Percentiles rank a stretch among this genome's conserved stretches.
These are phyloP conservation scores for Monilinia vaccinii-corymbosi DNA, from an alignment of 2,329 filamentous ascomycete genomes.

Conservation along the genomic window DNA sequence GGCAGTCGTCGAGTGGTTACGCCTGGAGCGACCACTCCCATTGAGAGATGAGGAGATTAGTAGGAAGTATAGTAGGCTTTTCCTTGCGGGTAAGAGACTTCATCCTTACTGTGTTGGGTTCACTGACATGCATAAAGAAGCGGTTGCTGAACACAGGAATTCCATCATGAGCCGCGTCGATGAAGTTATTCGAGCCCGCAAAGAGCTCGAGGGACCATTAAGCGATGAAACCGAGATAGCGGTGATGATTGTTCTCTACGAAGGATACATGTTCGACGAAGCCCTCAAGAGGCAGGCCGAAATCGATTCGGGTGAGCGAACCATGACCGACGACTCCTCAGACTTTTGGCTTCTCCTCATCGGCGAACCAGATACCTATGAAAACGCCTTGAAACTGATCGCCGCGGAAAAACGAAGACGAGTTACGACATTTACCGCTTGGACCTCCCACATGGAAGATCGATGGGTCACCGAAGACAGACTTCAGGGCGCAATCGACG, in stretches of 20 bases:
- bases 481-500: not conserved
- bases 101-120: not conserved
- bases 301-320: not conserved
- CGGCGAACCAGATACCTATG: fast-evolving
- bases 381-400: not conserved
- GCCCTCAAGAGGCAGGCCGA: not conserved
- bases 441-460: not conserved
- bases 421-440: not conserved
- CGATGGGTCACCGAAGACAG: not conserved
- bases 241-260: fast-evolving
- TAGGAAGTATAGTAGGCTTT: not conserved
- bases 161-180: fast-evolving
- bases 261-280: not conserved
- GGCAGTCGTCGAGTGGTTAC: not conserved
- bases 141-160: not conserved
- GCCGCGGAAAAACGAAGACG: not conserved
- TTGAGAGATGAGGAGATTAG: not conserved
- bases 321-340: not conserved
- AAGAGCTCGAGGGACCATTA: fast-evolving
- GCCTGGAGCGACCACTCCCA: not conserved
- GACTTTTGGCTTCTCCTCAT: not conserved
- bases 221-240: not conserved
- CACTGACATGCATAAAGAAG: not conserved
- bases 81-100: not conserved
- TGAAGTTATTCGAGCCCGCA: fast-evolving